Evolutionary conservation across 2,329 filamentous ascomycete genomes (phyloP).

Genomic region (Beauveria bassiana): DNA sequence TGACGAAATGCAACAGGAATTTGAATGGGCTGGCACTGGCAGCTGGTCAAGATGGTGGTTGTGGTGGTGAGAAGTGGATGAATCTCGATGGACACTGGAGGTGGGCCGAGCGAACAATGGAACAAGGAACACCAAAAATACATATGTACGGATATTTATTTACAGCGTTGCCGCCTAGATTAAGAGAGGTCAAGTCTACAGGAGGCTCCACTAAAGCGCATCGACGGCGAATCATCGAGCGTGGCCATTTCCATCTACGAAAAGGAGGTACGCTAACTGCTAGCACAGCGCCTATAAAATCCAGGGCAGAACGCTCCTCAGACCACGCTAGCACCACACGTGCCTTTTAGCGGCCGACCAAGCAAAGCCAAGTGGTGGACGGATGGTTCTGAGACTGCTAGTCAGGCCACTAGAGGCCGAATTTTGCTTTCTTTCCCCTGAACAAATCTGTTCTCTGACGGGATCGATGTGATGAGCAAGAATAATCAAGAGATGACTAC

Average conservation of each 20-base stretch:
- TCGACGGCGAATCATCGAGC: background rate
- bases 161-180: too few relatives aligned
- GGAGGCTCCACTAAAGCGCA: background rate
- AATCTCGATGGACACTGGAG: background rate
- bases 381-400: background rate
- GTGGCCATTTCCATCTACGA: background rate
- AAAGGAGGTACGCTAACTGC: too few relatives aligned
- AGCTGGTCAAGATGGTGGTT: background rate
- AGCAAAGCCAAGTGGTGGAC: too few relatives aligned
- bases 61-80: background rate
- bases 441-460: background rate
- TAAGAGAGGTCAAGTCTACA: background rate
- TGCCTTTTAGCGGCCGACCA: background rate
- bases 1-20: background rate
- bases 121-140: background rate
- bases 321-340: background rate
- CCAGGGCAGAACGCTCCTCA: background rate
- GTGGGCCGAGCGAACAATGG: background rate
- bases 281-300: background rate
- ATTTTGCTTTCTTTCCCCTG: background rate
- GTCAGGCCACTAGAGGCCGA: background rate
- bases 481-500: background rate
- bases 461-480: background rate
- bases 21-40: background rate
- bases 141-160: too few relatives aligned